Evolutionary conservation across 805 yeast species (phyloP).

Genomic region (Lipomyces spencermartinsiae): DNA sequence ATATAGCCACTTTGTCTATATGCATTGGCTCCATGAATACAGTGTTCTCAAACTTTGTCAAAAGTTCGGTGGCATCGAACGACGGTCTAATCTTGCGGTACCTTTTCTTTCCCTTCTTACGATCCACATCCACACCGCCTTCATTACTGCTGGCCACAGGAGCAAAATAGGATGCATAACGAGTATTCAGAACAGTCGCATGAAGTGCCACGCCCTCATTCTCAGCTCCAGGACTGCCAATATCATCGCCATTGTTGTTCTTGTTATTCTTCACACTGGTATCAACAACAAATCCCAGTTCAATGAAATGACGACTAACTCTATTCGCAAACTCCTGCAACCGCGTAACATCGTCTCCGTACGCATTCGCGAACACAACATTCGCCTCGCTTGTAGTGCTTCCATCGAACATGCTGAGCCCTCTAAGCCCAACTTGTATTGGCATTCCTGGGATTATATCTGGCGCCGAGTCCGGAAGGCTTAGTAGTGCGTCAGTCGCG

Average conservation of each 20-base stretch:
- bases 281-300: conserved; percentile 12
- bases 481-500: conserved; percentile 12
- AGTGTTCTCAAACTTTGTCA: conserved; percentile 13
- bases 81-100: conserved; percentile 12
- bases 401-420: conserved; percentile 16
- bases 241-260: not conserved
- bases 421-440: conserved; percentile 19
- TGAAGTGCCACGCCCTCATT: conserved; percentile 22
- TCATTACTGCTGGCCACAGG: not conserved
- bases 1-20: conserved; percentile 21
- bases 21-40: conserved; percentile 16
- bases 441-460: not conserved
- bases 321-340: conserved; percentile 27
- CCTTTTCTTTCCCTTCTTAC: conserved; percentile 1
- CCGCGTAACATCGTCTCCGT: conserved; percentile 5
- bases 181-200: conserved; percentile 29
- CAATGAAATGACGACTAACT: conserved; percentile 22
- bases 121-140: not conserved
- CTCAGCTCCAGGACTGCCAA: not conserved
- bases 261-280: not conserved
- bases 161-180: conserved; percentile 1
- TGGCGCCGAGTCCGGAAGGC: not conserved
- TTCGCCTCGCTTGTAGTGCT: conserved; percentile 10
- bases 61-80: conserved; percentile 22
- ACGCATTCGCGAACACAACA: conserved; percentile 27